phyloP scores from a whole-genome alignment of 768 basidiomycete species.

The Amanita phalloides region DNA sequence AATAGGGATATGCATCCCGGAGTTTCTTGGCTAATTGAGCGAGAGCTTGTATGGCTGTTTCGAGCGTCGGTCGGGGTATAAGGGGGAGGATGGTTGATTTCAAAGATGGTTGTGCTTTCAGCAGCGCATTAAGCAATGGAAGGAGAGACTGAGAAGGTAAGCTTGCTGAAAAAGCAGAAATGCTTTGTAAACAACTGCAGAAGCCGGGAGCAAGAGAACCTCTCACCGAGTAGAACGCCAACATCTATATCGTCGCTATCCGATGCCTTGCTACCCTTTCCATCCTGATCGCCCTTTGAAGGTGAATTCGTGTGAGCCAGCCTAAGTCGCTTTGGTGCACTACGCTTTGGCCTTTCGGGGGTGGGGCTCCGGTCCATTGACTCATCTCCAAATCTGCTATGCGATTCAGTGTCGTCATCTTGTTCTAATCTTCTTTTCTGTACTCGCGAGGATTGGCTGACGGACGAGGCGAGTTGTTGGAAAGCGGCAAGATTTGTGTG shows the following conservation, averaged over 20 bases:
- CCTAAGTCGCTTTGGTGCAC: slow-evolving; percentile 57
- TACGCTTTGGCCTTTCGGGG: slow-evolving; percentile 65
- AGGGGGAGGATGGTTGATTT: slow-evolving; percentile 64
- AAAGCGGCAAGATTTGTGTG: slow-evolving; percentile 41
- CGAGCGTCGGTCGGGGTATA: slow-evolving; percentile 78
- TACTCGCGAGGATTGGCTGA: slow-evolving; percentile 30
- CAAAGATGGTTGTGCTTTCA: slow-evolving; percentile 57
- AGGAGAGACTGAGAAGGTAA: slow-evolving; percentile 70
- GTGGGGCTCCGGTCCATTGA: slow-evolving; percentile 83
- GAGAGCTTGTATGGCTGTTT: slow-evolving; percentile 61
- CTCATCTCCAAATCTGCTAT: slow-evolving; percentile 35
- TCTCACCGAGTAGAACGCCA: slow-evolving; percentile 70
- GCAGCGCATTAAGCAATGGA: slow-evolving; percentile 59
- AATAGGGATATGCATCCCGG: slow-evolving; percentile 78
- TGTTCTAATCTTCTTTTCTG: slow-evolving; percentile 59
- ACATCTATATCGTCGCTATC: slow-evolving; percentile 56
- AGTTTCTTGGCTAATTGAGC: slow-evolving; percentile 61
- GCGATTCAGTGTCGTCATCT: slow-evolving; percentile 51
- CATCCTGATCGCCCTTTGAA: slow-evolving; percentile 26
- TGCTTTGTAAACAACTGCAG: slow-evolving; percentile 6
- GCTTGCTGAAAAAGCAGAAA: slow-evolving; percentile 42
- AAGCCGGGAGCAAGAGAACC: neutral
- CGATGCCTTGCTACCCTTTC: slow-evolving; percentile 38
- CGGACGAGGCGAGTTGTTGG: slow-evolving; percentile 44
- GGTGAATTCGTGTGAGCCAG: slow-evolving; percentile 22